phyloP scores from a whole-genome alignment of 2,329 filamentous ascomycete species.

The Colletotrichum sp. region DNA sequence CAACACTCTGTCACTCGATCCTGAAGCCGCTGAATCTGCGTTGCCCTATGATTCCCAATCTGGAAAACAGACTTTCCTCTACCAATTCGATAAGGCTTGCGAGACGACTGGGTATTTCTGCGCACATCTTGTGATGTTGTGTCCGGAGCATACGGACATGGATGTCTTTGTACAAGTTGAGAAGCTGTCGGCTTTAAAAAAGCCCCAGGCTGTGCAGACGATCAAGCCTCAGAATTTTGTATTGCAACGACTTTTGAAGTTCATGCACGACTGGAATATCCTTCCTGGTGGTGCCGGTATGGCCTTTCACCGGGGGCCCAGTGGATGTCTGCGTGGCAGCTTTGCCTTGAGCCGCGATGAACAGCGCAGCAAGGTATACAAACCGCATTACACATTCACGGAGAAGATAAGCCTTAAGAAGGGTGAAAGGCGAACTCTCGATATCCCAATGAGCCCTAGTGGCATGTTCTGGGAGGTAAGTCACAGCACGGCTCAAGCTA shows the following conservation, averaged over 20 bases:
- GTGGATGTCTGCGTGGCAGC: not conserved
- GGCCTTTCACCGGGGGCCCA: not conserved
- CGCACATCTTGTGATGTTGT: not conserved
- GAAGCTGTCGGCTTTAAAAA: not conserved
- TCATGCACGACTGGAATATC: not conserved
- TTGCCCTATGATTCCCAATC: not conserved
- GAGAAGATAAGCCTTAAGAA: not conserved
- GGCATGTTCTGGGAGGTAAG: not conserved
- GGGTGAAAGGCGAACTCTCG: not conserved
- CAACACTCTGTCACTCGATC: not conserved
- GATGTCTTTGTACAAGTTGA: not conserved
- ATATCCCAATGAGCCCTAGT: not conserved
- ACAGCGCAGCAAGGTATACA: not conserved
- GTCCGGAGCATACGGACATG: not conserved
- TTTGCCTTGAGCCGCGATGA: not conserved
- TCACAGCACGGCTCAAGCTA: not conserved
- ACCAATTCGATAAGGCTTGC: not conserved
- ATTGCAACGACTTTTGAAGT: not conserved
- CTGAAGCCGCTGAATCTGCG: fast-evolving
- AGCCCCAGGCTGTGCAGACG: not conserved
- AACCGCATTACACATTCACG: not conserved
- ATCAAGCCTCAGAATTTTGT: not conserved
- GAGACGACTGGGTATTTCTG: not conserved
- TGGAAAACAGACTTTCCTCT: not conserved
- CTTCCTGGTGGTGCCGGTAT: not conserved